Evolutionary conservation across 768 basidiomycete genomes (phyloP).

Genomic region (Xanthoconium purpureum): DNA sequence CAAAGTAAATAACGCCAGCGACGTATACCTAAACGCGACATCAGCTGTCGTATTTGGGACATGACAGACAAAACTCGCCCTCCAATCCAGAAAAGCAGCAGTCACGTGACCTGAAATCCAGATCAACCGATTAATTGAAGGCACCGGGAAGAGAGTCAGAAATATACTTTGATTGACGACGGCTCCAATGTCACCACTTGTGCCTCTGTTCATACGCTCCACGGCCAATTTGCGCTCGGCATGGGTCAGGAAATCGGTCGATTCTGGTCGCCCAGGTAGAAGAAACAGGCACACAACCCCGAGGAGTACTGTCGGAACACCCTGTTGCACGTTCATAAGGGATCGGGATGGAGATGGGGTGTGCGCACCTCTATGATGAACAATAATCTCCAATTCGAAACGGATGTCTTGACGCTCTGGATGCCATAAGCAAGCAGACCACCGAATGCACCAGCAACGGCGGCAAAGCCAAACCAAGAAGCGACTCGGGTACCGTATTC

Average conservation of each 20-base stretch:
- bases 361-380: conserved; percentile 27
- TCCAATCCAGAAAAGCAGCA: conserved; percentile 48
- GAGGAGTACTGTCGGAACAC: conserved; percentile 45
- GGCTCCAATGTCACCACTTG: conserved; percentile 41
- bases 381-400: conserved; percentile 14
- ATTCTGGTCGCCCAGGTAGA: conserved; percentile 34
- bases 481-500: conserved; percentile 47
- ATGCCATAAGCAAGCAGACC: conserved; percentile 55
- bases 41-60: conserved; percentile 3
- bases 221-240: too few species aligned
- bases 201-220: conserved; percentile 28
- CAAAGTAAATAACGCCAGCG: conserved; percentile 49
- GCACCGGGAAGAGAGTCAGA: background rate
- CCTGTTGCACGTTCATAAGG: conserved; percentile 36
- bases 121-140: background rate
- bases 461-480: conserved; percentile 55
- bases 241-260: conserved; percentile 10
- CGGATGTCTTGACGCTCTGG: conserved; percentile 36
- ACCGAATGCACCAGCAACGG: conserved; percentile 54
- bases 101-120: conserved; percentile 36
- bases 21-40: conserved; percentile 34
- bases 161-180: conserved; percentile 38
- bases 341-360: background rate
- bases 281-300: conserved; percentile 29
- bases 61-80: conserved; percentile 18